Conservation (phyloP, 495 filamentous ascomycete genomes). For the Neurospora discreta region DNA sequence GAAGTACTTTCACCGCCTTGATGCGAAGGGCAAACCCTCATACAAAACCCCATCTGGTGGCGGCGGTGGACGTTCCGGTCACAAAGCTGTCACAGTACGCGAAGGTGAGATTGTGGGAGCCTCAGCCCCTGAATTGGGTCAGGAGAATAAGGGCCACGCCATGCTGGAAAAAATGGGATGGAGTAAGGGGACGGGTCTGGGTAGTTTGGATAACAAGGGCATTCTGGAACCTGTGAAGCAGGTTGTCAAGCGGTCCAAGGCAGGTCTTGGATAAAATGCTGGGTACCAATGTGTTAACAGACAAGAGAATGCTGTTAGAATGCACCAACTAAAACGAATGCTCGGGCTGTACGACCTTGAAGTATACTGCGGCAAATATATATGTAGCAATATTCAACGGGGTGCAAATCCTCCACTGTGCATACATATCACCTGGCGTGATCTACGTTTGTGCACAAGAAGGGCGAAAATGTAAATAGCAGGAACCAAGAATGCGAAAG, state of each 20-base stretch:
- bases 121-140: conserved; percentile 70
- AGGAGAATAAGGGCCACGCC: conserved; percentile 69
- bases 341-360: not conserved
- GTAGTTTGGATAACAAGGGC: conserved; percentile 72
- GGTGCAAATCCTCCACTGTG: not conserved
- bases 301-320: not conserved
- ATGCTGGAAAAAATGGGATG: conserved; percentile 99
- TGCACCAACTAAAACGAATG: not conserved
- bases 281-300: not conserved
- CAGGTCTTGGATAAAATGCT: conserved; percentile 65
- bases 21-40: conserved; percentile 29
- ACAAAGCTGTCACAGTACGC: conserved; percentile 45
- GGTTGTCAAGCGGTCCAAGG: conserved; percentile 73
- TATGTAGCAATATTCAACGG: not conserved
- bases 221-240: conserved; percentile 79
- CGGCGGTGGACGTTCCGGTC: conserved; percentile 11
- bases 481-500: not conserved
- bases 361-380: not conserved
- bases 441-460: not conserved
- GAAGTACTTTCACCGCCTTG: conserved; percentile 36
- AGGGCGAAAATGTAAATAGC: not conserved
- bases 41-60: conserved; percentile 5
- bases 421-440: not conserved
- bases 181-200: conserved; percentile 79
- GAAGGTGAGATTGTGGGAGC: conserved; percentile 90